phyloP scores from a whole-genome alignment of 2,329 filamentous ascomycete species.

The Fusarium ramigenum region DNA sequence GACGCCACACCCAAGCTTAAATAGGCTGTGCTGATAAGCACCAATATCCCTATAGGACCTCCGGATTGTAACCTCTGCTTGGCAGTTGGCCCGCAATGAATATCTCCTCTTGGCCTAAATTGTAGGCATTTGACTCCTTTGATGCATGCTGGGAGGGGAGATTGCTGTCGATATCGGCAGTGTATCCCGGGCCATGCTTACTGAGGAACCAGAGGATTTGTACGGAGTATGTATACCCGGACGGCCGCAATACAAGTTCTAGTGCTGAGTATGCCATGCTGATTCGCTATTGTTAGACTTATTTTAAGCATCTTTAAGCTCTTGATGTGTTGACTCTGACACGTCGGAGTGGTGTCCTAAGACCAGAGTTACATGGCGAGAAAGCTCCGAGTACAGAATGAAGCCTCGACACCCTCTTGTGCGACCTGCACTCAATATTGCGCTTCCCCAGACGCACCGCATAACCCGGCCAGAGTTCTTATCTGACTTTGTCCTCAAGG shows the following conservation, averaged over 20 bases:
- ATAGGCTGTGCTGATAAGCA: conserved; percentile 41
- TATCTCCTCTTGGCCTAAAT: conserved; percentile 27
- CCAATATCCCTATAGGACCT: conserved; percentile 32
- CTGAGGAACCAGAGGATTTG: neutral
- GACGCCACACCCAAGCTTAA: conserved; percentile 36
- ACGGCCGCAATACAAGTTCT: neutral
- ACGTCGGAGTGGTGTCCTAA: neutral
- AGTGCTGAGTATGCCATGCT: neutral
- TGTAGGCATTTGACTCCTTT: neutral
- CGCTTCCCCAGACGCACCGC: conserved; percentile 33
- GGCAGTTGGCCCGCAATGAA: conserved; percentile 27
- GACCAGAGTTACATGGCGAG: conserved; percentile 4
- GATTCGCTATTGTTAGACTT: conserved; percentile 3
- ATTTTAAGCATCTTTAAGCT: conserved; percentile 15
- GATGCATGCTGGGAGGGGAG: neutral
- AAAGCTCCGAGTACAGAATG: neutral
- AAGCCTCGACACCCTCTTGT: conserved; percentile 19
- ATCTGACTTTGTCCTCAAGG: conserved; percentile 21
- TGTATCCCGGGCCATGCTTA: neutral
- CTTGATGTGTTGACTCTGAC: neutral
- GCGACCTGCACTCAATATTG: conserved; percentile 12
- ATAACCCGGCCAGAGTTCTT: conserved; percentile 33
- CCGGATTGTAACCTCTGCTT: conserved; percentile 23
- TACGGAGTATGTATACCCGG: neutral
- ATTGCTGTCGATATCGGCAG: neutral